phyloP scores from a whole-genome alignment of 75 land plant genomes.

The Ceratopteris richardii region DNA sequence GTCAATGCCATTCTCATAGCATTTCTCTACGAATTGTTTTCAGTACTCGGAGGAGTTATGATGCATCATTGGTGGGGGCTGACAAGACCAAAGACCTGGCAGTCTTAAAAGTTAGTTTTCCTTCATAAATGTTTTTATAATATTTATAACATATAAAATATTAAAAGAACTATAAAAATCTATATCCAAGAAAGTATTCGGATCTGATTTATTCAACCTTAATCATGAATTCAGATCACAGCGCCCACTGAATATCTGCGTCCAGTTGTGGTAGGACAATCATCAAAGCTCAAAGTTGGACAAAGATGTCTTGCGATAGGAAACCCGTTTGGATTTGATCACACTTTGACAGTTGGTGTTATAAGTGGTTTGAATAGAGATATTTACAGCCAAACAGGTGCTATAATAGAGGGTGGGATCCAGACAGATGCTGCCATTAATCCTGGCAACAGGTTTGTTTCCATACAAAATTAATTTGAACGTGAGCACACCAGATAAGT shows the following conservation, averaged over 20 bases:
- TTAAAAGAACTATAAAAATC: too few species aligned
- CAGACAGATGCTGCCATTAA: constrained; percentile 98
- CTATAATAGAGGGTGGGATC: constrained; percentile 84
- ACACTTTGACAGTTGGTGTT: constrained; percentile 91
- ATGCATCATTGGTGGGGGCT: constrained; percentile 82
- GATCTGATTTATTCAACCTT: too few species aligned
- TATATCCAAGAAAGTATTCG: too few species aligned
- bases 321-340: constrained; percentile 98
- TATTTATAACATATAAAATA: too few species aligned
- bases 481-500: too few species aligned
- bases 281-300: constrained; percentile 73
- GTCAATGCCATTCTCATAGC: too few species aligned
- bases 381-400: constrained; percentile 84
- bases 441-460: constrained; percentile 77
- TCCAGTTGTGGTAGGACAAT: constrained; percentile 64
- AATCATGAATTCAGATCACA: constrained; percentile 73
- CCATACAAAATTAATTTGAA: neutral
- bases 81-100: constrained; percentile 91
- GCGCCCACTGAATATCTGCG: constrained; percentile 65
- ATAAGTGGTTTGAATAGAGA: constrained; percentile 91
- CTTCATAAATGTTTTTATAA: too few species aligned
- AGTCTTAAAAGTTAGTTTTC: constrained; percentile 60
- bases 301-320: constrained; percentile 95
- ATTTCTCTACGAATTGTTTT: too few species aligned
- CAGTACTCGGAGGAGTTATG: constrained; percentile 84